Evolutionary conservation across 2,329 filamentous ascomycete genomes (phyloP), one percentile per base, ranked within the genome.

Genomic region (Endoconidiophora laricicola): DNA sequence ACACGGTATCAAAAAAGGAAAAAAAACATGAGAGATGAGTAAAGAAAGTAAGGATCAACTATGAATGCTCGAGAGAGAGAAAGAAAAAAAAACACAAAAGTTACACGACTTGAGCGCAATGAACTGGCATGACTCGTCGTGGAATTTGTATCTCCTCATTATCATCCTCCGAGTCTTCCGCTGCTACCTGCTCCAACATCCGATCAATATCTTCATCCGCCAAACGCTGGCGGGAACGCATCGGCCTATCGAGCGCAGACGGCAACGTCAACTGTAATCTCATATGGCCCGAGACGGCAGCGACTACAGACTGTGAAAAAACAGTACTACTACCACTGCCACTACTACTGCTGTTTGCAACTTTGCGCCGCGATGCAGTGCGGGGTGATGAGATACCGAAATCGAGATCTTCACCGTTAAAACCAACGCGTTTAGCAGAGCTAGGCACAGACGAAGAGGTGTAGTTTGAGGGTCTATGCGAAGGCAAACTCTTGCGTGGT

Each of bases 71-170:
- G 33, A 33, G 20, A 5, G 7, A 16, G 23, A 33, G 20, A 5
- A n/a, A 16, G 23, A 33, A 26, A 23, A 43, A 38, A 49, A n/a
- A 44, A 36, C 24, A 23, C 33, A 38, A 9, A 38, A 37, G 18
- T 44, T 40, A 50, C 7, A 53, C 52, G n/a, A 22, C 50, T n/a
- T 52, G 50, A 22, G 46, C 50, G 7, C 39, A 36, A 14, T 40
- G 39, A 18, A 41, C 41, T 16, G 46, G 16, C 41, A 49, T 45
- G 18, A 46, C 36, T 12, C 50, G 46, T 5, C 76, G 62, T 46
- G 69, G 62, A 50, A 78, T 78, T 58, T 78, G 74, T 29, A 69
- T 70, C 26, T 78, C 74, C 14, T 75, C 76, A 42, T 76, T 74
- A 16, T 72, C 75, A 50, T 72, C 68, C 42, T 70, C 71, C n/a